Base-by-base conservation (phyloP, 2,329 filamentous ascomycete genomes). In the Apiospora aurea region DNA sequence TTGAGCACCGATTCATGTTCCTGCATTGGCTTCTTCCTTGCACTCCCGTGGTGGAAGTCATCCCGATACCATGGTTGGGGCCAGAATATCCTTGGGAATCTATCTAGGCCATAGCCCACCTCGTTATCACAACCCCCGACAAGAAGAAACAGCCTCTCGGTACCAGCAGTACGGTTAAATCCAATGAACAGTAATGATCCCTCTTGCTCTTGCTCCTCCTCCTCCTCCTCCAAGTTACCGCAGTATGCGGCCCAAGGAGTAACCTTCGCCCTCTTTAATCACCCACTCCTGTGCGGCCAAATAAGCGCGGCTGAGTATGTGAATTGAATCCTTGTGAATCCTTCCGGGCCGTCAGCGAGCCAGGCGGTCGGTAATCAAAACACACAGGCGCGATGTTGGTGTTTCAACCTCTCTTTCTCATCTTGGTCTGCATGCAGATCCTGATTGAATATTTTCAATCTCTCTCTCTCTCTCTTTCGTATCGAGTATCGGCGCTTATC, bases 1-100 rank as follows among this genome's bases (percentile, higher is more conserved):
- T 61, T 64, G n/a, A 57, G 57, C 34, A 64, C 57, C 57, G 57
- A 64, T 21, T 64, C 57, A 41, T 64, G 57, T 24, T 41, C 57
- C 57, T 64, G 57, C 57, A 64, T 64, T 64, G 57, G 18, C 41
- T n/a, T 64, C 41, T n/a, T n/a, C 21, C 18, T n/a, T 10, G 18
- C 26, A 18, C 57, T 64, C 57, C 41, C 57, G 57, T 64, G 57
- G 34, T 41, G 24, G 49, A 53, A 38, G 34, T 41, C 57, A 64
- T 64, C 57, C 57, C 57, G 21, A 41, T 41, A 24, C 57, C 57
- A 64, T 64, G 57, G 34, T 41, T 61, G 53, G 53, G 29, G 34
- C 46, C 49, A 51, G 44, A 51, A 24, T 51, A n/a, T n/a, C n/a
- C 47, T 26, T 51, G 21, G 47, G n/a, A 24, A 24, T 51, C 47